Base-by-base conservation (phyloP, 495 filamentous ascomycete species). In the Podospora didyma region DNA sequence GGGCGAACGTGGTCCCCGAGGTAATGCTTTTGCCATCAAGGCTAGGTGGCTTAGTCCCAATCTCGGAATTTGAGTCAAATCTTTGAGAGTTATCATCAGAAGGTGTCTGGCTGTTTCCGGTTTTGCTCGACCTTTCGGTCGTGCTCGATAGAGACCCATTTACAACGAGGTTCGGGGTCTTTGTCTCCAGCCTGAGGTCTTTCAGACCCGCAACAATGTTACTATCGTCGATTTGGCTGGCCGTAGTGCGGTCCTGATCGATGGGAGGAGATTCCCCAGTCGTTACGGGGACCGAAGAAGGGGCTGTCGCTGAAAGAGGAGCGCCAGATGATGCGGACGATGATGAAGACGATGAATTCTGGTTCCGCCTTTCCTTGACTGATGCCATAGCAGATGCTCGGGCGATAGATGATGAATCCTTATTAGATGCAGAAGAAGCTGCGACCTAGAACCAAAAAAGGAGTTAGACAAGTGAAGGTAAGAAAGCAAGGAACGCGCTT, bases 1-100 rank as follows among this genome's bases (percentile, higher is more conserved):
- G 75, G 16, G 89, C 91, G 72, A 94, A 96, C 2, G 92, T 96
- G 2, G 88, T 93, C 17, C 87, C 90, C 19, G 92, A 97, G 12
- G 89, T 87, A 62, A 92, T 88, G 69, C 91, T 96, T 71, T 96
- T 96, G 24, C 88, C 90, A 66, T 96, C 91, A 17, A 95, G 77
- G 63, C 90, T 96, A 45, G 89, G 86, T 37, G 89, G 87, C 69
- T 95, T 96, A 3, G 86, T 91, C 7, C 92, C 67, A 75, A 93
- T 62, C 70, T 90, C 62, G 68, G 92, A 73, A 79, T 77, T 75
- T 79, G 90, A 72, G 80, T 95, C 73, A 73, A 79, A 73, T 49
- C 76, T 72, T 57, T 77, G 74, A 37, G 79, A 78, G 57, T 76
- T 68, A 48, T 79, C 75, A 54, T 79, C 75, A 7, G 76, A 75